Conservation (phyloP, 805 yeast species). For the Candida incommunis region DNA sequence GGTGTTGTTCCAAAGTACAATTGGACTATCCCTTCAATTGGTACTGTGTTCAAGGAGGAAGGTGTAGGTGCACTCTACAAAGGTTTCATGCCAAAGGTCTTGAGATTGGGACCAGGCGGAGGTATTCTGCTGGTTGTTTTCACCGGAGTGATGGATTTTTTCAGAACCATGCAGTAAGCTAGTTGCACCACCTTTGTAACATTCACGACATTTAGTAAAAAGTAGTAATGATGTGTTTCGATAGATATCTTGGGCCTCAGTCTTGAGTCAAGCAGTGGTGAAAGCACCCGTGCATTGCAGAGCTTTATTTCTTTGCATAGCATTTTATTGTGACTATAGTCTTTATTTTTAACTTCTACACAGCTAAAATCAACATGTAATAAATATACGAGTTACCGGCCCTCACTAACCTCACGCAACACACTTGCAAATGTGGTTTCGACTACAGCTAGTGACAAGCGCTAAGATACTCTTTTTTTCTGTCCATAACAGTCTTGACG, state of each 20-base stretch:
- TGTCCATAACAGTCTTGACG: slow-evolving; percentile 68
- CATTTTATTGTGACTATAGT: too few relatives aligned
- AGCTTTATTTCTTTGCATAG: too few relatives aligned
- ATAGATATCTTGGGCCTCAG: too few relatives aligned
- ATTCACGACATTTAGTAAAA: too few relatives aligned
- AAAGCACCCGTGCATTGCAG: too few relatives aligned
- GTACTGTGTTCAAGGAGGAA: slow-evolving; percentile 71
- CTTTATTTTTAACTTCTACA: neutral
- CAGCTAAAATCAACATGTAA: neutral
- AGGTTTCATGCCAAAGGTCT: slow-evolving; percentile 93
- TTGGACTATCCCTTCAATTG: slow-evolving; percentile 79
- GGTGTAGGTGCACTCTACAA: slow-evolving; percentile 85
- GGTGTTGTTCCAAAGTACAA: slow-evolving; percentile 79
- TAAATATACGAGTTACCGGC: slow-evolving; percentile 55
- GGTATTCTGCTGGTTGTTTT: slow-evolving; percentile 96
- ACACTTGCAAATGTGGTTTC: slow-evolving; percentile 27
- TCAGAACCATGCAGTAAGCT: slow-evolving; percentile 19
- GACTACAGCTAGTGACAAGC: slow-evolving; percentile 34
- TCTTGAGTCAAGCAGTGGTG: too few relatives aligned
- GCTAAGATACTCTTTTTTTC: slow-evolving; percentile 46
- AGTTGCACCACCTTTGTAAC: neutral
- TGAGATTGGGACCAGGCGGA: slow-evolving; percentile 98
- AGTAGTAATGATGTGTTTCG: too few relatives aligned
- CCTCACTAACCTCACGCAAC: slow-evolving; percentile 29
- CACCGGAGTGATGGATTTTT: slow-evolving; percentile 88